These are phyloP conservation scores for Alternaria atra DNA, from an alignment of 2,329 filamentous ascomycete species.

Conservation along the genomic window DNA sequence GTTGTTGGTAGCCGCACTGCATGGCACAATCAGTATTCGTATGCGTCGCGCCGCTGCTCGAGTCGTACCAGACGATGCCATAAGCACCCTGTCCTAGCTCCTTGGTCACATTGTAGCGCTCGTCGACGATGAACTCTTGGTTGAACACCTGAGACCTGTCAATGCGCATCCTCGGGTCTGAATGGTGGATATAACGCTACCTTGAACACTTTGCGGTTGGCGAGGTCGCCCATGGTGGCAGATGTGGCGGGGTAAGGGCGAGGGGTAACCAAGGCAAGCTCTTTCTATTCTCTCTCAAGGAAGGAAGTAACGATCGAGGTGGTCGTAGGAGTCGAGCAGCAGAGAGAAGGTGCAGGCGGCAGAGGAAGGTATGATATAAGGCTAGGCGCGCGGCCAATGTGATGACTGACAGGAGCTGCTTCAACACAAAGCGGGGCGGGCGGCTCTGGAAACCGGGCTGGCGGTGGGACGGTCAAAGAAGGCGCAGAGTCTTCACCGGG, in stretches of 20 bases:
- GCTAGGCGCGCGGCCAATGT: conserved; percentile 42
- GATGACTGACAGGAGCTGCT: conserved; percentile 31
- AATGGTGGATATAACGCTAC: conserved; percentile 5
- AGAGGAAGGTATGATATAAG: conserved; percentile 34
- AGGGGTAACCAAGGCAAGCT: conserved; percentile 59
- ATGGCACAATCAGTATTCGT: conserved; percentile 33
- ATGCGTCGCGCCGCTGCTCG: conserved; percentile 4
- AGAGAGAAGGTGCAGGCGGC: conserved; percentile 22
- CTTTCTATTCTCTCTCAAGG: neutral
- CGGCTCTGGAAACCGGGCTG: conserved; percentile 28
- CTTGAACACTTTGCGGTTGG: conserved; percentile 72
- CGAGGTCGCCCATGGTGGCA: conserved; percentile 65
- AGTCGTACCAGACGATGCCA: conserved; percentile 90
- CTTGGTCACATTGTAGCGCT: conserved; percentile 98
- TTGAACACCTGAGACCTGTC: conserved; percentile 73
- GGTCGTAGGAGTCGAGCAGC: conserved; percentile 14
- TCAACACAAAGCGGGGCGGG: conserved; percentile 30
- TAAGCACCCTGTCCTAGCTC: conserved; percentile 98
- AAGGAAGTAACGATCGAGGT: neutral
- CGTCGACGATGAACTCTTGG: conserved; percentile 98
- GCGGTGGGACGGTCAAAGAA: conserved; percentile 20
- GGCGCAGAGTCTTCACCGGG: conserved; percentile 27
- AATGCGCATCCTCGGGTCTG: neutral
- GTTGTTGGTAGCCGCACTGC: conserved; percentile 89
- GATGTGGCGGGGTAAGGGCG: conserved; percentile 12